Evolutionary conservation across 306 rosid genomes (phyloP).

Genomic region (Bauhinia variegata): DNA sequence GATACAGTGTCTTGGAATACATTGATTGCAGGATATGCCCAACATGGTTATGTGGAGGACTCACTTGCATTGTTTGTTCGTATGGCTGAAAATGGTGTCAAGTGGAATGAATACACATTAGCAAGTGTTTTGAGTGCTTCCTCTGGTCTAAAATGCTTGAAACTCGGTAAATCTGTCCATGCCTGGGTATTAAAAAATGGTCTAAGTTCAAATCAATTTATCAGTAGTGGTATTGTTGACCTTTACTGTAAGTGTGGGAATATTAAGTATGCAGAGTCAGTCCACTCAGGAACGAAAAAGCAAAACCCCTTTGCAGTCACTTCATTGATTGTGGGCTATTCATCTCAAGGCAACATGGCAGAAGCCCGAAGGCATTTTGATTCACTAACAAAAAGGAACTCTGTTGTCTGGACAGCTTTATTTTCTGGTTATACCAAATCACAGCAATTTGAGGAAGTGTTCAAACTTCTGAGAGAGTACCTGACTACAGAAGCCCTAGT

Average conservation of each 20-base stretch:
- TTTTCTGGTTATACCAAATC: slow-evolving; percentile 71
- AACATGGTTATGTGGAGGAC: slow-evolving; percentile 59
- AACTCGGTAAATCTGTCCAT: slow-evolving; percentile 66
- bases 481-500: slow-evolving; percentile 39
- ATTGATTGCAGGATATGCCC: slow-evolving; percentile 67
- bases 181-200: slow-evolving; percentile 62
- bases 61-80: slow-evolving; percentile 54
- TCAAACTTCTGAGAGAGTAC: slow-evolving; percentile 61
- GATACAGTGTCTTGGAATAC: slow-evolving; percentile 82
- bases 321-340: slow-evolving; percentile 64
- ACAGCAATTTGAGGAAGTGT: slow-evolving; percentile 59
- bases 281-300: slow-evolving; percentile 36
- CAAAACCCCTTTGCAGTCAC: slow-evolving; percentile 53
- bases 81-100: slow-evolving; percentile 57
- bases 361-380: slow-evolving; percentile 68
- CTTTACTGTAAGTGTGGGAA: slow-evolving; percentile 73
- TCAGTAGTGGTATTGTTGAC: slow-evolving; percentile 70
- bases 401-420: slow-evolving; percentile 72
- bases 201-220: slow-evolving; percentile 54
- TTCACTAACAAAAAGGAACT: slow-evolving; percentile 54
- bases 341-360: slow-evolving; percentile 67
- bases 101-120: slow-evolving; percentile 66
- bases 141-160: slow-evolving; percentile 54
- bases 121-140: slow-evolving; percentile 73
- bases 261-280: slow-evolving; percentile 64